Evolutionary conservation across 2,329 filamentous ascomycete genomes (phyloP).

Genomic region (Trichoderma harzianum): DNA sequence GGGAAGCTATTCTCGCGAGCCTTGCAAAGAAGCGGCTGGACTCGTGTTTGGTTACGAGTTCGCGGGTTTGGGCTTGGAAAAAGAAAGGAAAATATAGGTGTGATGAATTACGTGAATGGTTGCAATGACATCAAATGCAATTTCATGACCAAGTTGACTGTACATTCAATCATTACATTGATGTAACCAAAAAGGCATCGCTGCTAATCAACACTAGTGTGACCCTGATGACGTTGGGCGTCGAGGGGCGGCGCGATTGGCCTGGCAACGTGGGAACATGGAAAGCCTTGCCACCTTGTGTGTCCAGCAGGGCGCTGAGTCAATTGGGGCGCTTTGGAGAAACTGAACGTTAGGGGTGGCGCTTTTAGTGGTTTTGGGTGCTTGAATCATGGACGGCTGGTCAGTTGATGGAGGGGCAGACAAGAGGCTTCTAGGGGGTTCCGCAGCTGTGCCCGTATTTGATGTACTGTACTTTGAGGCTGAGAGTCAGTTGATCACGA

Average conservation of each 20-base stretch:
- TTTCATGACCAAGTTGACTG: not conserved
- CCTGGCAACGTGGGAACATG: not conserved
- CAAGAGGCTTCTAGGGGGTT: not conserved
- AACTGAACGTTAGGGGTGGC: not conserved
- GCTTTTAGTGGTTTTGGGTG: not conserved
- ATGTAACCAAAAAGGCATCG: not conserved
- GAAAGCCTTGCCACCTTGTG: not conserved
- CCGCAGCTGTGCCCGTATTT: not conserved
- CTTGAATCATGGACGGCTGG: not conserved
- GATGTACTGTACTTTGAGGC: not conserved
- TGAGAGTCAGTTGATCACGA: slow-evolving; percentile 1
- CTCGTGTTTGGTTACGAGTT: not conserved
- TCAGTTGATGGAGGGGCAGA: not conserved
- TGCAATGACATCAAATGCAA: not conserved
- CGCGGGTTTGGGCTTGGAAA: too few species aligned
- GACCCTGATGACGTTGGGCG: slow-evolving; percentile 14
- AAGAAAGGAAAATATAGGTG: not conserved
- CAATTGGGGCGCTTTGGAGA: not conserved
- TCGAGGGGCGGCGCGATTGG: not conserved
- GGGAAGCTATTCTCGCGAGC: not conserved
- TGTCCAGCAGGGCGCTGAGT: not conserved
- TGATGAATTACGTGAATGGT: not conserved
- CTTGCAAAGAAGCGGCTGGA: not conserved
- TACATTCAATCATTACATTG: not conserved
- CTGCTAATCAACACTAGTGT: not conserved